These are phyloP conservation scores for Podochytrium sp. DNA, from an alignment of 192 early-diverging fungal species.

Conservation along the genomic window DNA sequence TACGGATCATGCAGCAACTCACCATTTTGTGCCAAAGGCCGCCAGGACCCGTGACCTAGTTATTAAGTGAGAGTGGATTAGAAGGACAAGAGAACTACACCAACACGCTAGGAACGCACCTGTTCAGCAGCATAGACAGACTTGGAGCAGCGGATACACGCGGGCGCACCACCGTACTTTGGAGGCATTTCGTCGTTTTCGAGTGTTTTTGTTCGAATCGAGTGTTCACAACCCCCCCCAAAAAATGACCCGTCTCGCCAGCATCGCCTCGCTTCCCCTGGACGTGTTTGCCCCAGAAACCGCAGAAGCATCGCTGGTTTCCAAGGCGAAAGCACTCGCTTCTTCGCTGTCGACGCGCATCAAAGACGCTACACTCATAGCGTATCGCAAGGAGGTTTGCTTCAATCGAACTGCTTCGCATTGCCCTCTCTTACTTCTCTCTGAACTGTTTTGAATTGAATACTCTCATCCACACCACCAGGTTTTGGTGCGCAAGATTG, in stretches of 20 bases:
- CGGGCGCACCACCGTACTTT: slow-evolving; percentile 43
- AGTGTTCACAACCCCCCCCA: neutral
- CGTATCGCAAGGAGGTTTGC: no score
- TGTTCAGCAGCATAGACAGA: slow-evolving; percentile 51
- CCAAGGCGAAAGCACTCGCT: no score
- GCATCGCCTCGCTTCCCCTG: neutral
- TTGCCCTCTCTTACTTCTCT: neutral
- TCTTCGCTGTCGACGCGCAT: no score
- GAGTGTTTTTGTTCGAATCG: neutral
- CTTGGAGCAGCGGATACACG: slow-evolving; percentile 47
- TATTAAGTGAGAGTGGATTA: no score
- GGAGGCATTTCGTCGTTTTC: slow-evolving; percentile 29
- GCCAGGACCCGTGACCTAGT: slow-evolving; percentile 39
- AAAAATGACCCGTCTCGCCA: neutral
- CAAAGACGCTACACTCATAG: no score
- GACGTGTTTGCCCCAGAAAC: neutral
- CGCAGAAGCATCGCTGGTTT: no score
- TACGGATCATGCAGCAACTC: neutral
- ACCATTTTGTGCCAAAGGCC: slow-evolving; percentile 46
- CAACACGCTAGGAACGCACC: neutral
- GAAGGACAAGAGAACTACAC: neutral
- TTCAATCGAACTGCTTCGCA: neutral
- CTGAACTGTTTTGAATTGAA: neutral
- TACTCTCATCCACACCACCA: neutral
- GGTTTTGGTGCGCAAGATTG: neutral